These are phyloP conservation scores for Ustilago lituana DNA, from an alignment of 1,284 basidiomycete species.

Conservation along the genomic window DNA sequence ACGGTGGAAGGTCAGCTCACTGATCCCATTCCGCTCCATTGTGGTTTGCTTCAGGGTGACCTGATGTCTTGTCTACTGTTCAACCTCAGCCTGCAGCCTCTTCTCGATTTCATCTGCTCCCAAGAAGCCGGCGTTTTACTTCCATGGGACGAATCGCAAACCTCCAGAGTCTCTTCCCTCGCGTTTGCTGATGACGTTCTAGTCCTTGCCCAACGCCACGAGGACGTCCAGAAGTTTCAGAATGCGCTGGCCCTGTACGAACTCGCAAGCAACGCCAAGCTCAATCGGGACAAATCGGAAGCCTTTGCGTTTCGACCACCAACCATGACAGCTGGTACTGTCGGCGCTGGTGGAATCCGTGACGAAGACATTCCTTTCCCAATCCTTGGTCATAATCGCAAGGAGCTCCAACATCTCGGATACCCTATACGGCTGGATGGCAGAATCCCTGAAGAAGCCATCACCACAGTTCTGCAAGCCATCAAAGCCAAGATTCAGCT, in stretches of 20 bases:
- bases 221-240: no score
- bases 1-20: constrained; percentile 1
- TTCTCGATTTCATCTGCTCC: constrained; percentile 2
- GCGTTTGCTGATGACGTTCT: no score
- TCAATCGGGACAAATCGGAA: constrained; percentile 8
- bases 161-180: constrained; percentile 1
- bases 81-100: constrained; percentile 12
- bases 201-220: no score
- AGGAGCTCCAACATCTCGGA: constrained; percentile 4
- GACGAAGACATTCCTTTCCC: constrained; percentile 7
- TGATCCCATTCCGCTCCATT: constrained; percentile 3
- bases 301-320: constrained; percentile 4
- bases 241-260: constrained; percentile 5
- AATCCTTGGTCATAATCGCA: not conserved
- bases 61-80: constrained; percentile 14
- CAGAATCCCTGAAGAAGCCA: not conserved
- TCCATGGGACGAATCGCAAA: constrained; percentile 1
- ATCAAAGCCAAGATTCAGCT: constrained; percentile 4
- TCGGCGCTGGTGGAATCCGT: not conserved
- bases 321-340: not conserved
- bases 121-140: not conserved
- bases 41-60: constrained; percentile 8
- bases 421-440: constrained; percentile 10
- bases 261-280: constrained; percentile 2
- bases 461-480: no score